These are phyloP conservation scores for Neonectria neomacrospora DNA, from an alignment of 2,329 filamentous ascomycete species.

Conservation along the genomic window DNA sequence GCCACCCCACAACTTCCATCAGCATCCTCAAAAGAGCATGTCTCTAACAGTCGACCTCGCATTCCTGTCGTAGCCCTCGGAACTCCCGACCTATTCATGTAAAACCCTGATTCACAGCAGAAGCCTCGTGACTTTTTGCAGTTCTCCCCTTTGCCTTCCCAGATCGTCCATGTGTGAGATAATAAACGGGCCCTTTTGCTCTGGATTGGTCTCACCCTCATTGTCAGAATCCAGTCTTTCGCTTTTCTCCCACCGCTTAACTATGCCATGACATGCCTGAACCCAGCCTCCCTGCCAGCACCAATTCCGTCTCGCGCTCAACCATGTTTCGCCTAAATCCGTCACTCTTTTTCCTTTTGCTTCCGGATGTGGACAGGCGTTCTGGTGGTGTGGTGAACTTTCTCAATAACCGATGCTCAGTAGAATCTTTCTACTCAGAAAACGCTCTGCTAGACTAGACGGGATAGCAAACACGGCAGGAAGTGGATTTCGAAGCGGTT, in stretches of 20 bases:
- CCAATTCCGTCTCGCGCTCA: not conserved
- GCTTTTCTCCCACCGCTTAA: not conserved
- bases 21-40: not conserved
- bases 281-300: not conserved
- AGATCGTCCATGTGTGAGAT: not conserved
- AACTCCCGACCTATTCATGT: not conserved
- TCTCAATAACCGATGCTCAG: not conserved
- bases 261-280: not conserved
- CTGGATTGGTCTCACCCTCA: not conserved
- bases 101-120: not conserved
- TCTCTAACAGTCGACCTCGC: not conserved
- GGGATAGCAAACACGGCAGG: not conserved
- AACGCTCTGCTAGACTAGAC: not conserved
- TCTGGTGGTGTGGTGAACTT: too few relatives aligned
- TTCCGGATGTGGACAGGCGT: not conserved
- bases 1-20: not conserved
- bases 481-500: not conserved
- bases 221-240: not conserved
- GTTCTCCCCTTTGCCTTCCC: not conserved
- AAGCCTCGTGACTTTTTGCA: not conserved
- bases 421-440: not conserved
- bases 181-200: not conserved
- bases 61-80: not conserved
- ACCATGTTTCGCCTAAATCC: not conserved
- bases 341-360: not conserved